A percentile compares a stretch with the other conserved stretches of the same genome.
Evolutionary conservation across 2,329 filamentous ascomycete genomes (phyloP).

Genomic region (Phoma herbarum): DNA sequence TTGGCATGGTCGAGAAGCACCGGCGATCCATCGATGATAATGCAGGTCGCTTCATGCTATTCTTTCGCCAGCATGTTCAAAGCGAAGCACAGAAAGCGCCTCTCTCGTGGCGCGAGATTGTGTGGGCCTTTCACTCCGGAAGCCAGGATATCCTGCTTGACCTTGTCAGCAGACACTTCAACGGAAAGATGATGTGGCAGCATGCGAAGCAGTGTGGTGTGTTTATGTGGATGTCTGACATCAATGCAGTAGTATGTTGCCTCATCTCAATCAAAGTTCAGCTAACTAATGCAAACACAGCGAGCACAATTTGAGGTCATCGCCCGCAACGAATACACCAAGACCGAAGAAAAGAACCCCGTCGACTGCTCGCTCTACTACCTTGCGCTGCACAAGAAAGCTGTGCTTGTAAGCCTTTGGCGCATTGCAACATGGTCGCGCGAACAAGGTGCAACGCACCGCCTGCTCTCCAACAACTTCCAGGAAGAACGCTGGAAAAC

Average conservation of each 20-base stretch:
- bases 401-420: conserved; percentile 90
- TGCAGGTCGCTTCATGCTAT: conserved; percentile 84
- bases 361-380: conserved; percentile 93
- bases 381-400: conserved; percentile 88
- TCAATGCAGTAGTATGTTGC: conserved; percentile 72
- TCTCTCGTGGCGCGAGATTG: conserved; percentile 77
- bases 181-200: conserved; percentile 82
- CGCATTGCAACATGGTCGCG: conserved; percentile 89
- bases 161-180: conserved; percentile 80
- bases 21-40: conserved; percentile 90
- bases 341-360: conserved; percentile 85
- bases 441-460: conserved; percentile 82
- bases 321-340: conserved; percentile 92
- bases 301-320: conserved; percentile 85
- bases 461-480: conserved; percentile 90
- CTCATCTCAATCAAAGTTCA: not conserved
- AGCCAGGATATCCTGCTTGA: conserved; percentile 91
- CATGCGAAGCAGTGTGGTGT: conserved; percentile 86
- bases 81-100: conserved; percentile 69
- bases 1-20: conserved; percentile 84
- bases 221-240: conserved; percentile 93
- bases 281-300: conserved; percentile 53
- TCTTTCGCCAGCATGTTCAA: conserved; percentile 82
- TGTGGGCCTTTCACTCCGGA: conserved; percentile 83
- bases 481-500: conserved; percentile 85